Conservation (phyloP, 805 yeast genomes). For the Candida saitoana region DNA sequence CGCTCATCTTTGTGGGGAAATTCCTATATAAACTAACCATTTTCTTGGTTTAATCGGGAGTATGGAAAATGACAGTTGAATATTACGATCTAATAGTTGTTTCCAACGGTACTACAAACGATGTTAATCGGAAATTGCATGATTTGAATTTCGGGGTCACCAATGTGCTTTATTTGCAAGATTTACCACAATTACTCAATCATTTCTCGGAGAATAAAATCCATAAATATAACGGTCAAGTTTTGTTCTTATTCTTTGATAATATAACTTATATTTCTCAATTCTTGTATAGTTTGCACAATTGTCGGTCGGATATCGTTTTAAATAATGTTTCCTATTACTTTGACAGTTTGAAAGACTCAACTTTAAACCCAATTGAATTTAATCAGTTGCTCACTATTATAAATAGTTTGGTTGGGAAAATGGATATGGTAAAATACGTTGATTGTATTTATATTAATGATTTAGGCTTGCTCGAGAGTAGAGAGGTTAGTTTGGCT, state of each 20-base stretch:
- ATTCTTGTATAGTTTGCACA: conserved; percentile 26
- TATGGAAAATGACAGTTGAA: neutral
- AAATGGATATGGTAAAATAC: conserved; percentile 16
- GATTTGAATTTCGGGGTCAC: conserved; percentile 18
- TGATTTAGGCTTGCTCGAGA: conserved; percentile 27
- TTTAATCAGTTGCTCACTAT: conserved; percentile 27
- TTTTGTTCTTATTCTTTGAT: conserved; percentile 35
- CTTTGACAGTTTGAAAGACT: conserved; percentile 15
- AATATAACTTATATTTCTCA: conserved; percentile 30
- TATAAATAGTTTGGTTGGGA: conserved; percentile 33
- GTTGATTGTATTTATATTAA: conserved; percentile 30
- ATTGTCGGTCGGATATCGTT: conserved; percentile 21
- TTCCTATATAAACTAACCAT: neutral
- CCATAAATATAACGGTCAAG: conserved; percentile 22
- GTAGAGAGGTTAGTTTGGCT: conserved; percentile 25
- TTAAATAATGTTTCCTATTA: conserved; percentile 29
- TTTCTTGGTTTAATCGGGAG: neutral
- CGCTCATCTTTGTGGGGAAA: neutral
- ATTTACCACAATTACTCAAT: conserved; percentile 16
- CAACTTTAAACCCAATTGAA: conserved; percentile 30
- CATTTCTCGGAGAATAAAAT: conserved; percentile 11
- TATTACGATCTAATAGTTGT: conserved; percentile 31
- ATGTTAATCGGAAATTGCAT: conserved; percentile 24
- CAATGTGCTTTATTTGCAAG: conserved; percentile 20
- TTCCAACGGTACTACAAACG: conserved; percentile 30